Evolutionary conservation across 225 moss, liverwort and hornwort genomes (phyloP).

Genomic region (Neckera pumila): DNA sequence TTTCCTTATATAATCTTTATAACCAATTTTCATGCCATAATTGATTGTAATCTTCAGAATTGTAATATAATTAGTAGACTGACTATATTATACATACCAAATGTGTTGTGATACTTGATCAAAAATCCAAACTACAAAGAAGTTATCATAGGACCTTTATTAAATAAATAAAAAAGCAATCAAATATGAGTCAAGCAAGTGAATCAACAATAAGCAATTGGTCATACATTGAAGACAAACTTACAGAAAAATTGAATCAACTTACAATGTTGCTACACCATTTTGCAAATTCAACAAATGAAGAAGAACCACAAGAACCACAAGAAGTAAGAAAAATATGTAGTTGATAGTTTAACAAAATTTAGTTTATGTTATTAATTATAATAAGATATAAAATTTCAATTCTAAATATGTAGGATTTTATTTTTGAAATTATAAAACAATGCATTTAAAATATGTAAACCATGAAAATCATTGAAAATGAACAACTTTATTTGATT

Average conservation of each 20-base stretch:
- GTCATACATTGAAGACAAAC: background rate
- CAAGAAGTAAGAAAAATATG: background rate
- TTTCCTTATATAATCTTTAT: background rate
- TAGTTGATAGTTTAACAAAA: too few species aligned
- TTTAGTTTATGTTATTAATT: background rate
- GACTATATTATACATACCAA: too few species aligned
- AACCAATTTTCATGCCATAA: background rate
- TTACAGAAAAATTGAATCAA: background rate
- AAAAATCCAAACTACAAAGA: background rate
- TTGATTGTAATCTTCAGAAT: background rate
- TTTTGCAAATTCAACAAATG: background rate
- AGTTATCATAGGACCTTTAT: background rate
- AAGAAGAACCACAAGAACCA: background rate
- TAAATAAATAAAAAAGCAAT: background rate
- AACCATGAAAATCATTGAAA: background rate
- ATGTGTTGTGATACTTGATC: background rate
- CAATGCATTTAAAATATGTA: background rate
- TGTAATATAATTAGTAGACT: background rate
- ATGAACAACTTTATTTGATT: background rate
- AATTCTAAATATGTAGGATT: too few species aligned
- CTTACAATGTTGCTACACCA: constrained; percentile 2
- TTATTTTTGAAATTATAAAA: too few species aligned
- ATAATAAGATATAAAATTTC: too few species aligned
- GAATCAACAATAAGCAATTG: background rate
- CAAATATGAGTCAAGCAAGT: background rate